Conservation (phyloP, 2,329 filamentous ascomycete genomes). For the Aureobasidium sp. region DNA sequence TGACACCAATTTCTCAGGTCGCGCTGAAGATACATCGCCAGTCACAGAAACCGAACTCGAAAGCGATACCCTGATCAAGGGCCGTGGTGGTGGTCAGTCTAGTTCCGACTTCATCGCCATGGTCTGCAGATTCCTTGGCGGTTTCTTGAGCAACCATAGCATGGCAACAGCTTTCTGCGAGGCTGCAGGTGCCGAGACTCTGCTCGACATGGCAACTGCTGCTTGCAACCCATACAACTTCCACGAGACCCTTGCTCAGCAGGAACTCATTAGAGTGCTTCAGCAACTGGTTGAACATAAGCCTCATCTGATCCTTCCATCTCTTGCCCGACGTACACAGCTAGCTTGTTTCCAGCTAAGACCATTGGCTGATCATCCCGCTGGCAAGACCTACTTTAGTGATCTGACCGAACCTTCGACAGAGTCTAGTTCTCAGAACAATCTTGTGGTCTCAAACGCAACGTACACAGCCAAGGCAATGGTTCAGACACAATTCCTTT, state of each 20-base stretch:
- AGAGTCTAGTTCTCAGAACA: constrained; percentile 20
- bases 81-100: constrained; percentile 13
- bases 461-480: constrained; percentile 73
- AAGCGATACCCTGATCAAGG: constrained; percentile 14
- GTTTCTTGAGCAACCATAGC: constrained; percentile 67
- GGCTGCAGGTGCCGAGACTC: constrained; percentile 70
- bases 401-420: constrained; percentile 13
- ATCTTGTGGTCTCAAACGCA: constrained; percentile 44
- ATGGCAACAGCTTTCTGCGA: constrained; percentile 70
- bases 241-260: constrained; percentile 58
- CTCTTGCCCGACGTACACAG: constrained; percentile 68
- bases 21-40: not conserved
- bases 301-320: constrained; percentile 73
- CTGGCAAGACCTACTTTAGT: constrained; percentile 19
- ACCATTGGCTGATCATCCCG: constrained; percentile 49
- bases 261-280: constrained; percentile 66
- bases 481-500: constrained; percentile 67
- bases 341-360: constrained; percentile 60
- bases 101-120: constrained; percentile 50
- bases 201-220: constrained; percentile 77
- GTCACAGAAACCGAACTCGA: constrained; percentile 14
- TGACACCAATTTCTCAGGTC: constrained; percentile 9
- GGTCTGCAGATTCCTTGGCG: constrained; percentile 66
- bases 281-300: constrained; percentile 73
- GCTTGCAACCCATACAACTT: constrained; percentile 73